Evolutionary conservation across 2,329 filamentous ascomycete genomes (phyloP), one percentile per base, ranked within the genome.

Genomic region (Blumeria graminis): DNA sequence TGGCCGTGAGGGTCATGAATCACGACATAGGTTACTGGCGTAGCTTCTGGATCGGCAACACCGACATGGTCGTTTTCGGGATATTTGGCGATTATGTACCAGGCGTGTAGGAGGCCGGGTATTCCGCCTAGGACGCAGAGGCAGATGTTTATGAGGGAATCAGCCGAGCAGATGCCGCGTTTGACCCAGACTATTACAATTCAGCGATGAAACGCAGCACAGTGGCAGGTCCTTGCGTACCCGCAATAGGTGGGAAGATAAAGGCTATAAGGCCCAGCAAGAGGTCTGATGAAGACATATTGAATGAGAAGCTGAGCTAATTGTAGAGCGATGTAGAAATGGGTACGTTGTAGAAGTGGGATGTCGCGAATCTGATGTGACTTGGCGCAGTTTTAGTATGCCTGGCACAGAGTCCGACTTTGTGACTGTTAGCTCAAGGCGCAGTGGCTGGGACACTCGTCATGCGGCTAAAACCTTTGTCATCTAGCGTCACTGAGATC

Each of bases 61-160:
- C 84, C 68, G 55, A 73, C 71, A 10, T 54, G 13, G 58, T 81
- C 74, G 43, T 76, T 69, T 59, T 95, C 90, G 58, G 92, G 92
- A 68, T 83, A 86, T 67, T 86, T 84, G 65, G 86, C 78, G 70
- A 98, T 95, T 70, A 96, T 94, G 76, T 96, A 98, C 90, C 92
- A 96, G 60, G 89, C 80, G 72, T 98, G 92, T 1, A 98, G 72
- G 54, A 96, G 82, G 59, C 90, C 90, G 18, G 90, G 90, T 58
- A 96, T 70, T 66, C 76, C 87, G 64, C 82, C 85, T 22, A 90
- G 78, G 56, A 79, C 68, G 69, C 84, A 92, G 64, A 96, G 86
- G 51, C 89, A 82, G 69, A 96, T 82, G 73, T 98, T 98, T 74
- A 98, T 94, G 64, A 96, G 66, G 8, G 85, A 90, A 71, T 96